Evolutionary conservation across 2,329 filamentous ascomycete genomes (phyloP), one percentile per base, ranked within the genome.

Genomic region (Penicillium palitans): DNA sequence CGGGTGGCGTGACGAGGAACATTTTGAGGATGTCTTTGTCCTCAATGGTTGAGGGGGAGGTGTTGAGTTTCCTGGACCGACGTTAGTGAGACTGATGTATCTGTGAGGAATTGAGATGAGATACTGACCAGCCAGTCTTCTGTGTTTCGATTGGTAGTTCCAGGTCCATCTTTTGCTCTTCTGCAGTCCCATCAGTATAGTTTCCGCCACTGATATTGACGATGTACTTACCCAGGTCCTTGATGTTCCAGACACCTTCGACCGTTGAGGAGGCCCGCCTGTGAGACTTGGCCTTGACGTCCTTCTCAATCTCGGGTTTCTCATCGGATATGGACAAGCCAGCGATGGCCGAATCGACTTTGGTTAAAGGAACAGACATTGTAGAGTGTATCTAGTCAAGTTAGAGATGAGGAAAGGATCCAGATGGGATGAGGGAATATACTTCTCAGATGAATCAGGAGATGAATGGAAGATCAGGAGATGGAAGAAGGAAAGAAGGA

Each of bases 341-440:
- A 74, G 91, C 87, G 73, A 96, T 87, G 81, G 91, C 91, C 60
- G 93, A 96, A 79, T 97, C 93, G 81, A 96, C 87, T 83, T 96
- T 96, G 79, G 85, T 84, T 74, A 96, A 85, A 71, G 88, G 84
- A 71, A 79, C 81, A 70, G 84, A 80, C 84, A 87, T 86, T 66
- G 46, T 5, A 47, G 31, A 31, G 15, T 35, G 31, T 33, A 31
- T 31, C 29, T 31, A n/a, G 9, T 19, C 12, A 19, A 29, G 31
- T 37, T 53, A 10, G 31, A 54, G 52, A 61, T 63, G 58, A 39
- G 44, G 52, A 55, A 33, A 12, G 21, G 21, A 12, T 44, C 2
- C 31, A 52, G 25, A 40, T 40, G 48, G 49, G 56, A 63, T 42
- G 47, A 58, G 37, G 37, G 48, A n/a, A 19, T 21, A 45, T 45